These are phyloP conservation scores for Ophiostoma sp. DNA, from an alignment of 2,329 filamentous ascomycete genomes.

Conservation along the genomic window DNA sequence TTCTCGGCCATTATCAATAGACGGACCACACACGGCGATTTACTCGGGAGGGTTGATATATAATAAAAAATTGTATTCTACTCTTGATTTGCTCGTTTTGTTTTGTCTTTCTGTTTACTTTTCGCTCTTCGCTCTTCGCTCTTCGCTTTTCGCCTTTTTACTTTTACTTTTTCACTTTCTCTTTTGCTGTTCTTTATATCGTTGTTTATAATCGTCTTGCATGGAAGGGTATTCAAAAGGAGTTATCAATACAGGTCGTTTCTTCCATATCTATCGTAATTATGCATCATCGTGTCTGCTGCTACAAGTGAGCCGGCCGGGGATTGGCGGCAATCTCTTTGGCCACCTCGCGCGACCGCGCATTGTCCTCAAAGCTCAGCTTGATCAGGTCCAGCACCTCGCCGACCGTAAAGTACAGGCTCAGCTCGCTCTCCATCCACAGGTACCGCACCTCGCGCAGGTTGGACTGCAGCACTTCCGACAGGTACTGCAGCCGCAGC, in stretches of 20 bases:
- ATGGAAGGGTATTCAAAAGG: not conserved
- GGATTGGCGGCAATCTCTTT: constrained; percentile 52
- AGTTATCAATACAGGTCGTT: not conserved
- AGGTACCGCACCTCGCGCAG: constrained; percentile 57
- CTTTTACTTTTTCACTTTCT: not conserved
- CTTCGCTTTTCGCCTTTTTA: not conserved
- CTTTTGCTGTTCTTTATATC: not conserved
- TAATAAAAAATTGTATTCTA: not conserved
- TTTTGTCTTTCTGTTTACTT: not conserved
- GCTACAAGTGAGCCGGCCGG: constrained; percentile 33
- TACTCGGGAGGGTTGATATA: not conserved
- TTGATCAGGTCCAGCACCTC: constrained; percentile 59
- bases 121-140: not conserved
- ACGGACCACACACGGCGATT: not conserved
- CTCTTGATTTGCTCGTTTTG: not conserved
- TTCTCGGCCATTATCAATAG: constrained; percentile 2
- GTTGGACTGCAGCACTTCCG: constrained; percentile 61
- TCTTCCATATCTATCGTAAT: not conserved
- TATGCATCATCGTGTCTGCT: not conserved
- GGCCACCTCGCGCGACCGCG: constrained; percentile 52
- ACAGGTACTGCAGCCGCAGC: constrained; percentile 59
- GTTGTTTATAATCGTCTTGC: not conserved
- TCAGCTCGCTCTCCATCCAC: constrained; percentile 62
- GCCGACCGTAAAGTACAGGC: constrained; percentile 54
- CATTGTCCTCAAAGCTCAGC: constrained; percentile 60